phyloP scores from a whole-genome alignment of 2,329 filamentous ascomycete genomes.

The Talaromyces sp. region DNA sequence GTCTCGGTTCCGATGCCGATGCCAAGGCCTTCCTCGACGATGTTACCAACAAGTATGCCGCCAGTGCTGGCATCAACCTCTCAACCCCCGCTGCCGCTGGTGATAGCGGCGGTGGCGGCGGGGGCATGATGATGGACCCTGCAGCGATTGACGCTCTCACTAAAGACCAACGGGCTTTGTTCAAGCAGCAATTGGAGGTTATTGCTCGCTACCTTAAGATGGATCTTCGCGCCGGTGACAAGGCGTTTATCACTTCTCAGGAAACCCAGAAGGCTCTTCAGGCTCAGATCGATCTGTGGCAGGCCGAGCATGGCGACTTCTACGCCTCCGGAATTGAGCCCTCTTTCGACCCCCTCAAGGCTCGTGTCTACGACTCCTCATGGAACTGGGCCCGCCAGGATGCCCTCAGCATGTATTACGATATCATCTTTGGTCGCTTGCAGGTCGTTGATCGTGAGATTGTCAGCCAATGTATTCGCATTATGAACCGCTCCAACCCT shows the following conservation, averaged over 20 bases:
- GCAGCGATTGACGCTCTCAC: constrained; percentile 95
- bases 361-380: constrained; percentile 93
- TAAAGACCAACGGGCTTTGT: constrained; percentile 91
- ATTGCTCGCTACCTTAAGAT: constrained; percentile 96
- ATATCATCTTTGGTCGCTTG: constrained; percentile 95
- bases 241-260: constrained; percentile 81
- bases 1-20: constrained; percentile 85
- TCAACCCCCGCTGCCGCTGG: constrained; percentile 71
- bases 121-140: constrained; percentile 99
- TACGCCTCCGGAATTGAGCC: constrained; percentile 95
- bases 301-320: constrained; percentile 91
- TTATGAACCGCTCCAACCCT: constrained; percentile 99
- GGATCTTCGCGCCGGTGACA: constrained; percentile 94
- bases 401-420: constrained; percentile 97
- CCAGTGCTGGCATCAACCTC: constrained; percentile 78
- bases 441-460: constrained; percentile 95
- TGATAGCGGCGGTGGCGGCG: constrained; percentile 69
- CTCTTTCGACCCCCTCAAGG: constrained; percentile 89
- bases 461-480: constrained; percentile 95
- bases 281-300: constrained; percentile 92
- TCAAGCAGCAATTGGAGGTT: constrained; percentile 97
- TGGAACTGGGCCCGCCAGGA: constrained; percentile 99
- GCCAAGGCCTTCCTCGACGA: constrained; percentile 92
- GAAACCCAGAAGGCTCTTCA: constrained; percentile 87
- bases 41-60: constrained; percentile 85